Conservation (phyloP, 805 yeast species). For the Suhomyces sp. region DNA sequence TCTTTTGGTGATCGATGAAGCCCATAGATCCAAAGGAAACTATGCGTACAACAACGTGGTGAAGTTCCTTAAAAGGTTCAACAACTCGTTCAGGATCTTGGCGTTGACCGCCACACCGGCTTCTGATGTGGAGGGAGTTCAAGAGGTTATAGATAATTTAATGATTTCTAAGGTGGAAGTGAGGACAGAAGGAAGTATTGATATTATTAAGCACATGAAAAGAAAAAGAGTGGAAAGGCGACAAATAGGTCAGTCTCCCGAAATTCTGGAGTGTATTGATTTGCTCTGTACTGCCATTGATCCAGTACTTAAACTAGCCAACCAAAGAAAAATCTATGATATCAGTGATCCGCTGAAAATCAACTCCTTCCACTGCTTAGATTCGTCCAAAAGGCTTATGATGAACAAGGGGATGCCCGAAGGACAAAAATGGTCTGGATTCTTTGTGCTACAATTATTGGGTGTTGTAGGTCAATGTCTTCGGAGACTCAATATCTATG, state of each 20-base stretch:
- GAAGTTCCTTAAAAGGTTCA: conserved; percentile 55
- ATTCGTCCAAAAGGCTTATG: conserved; percentile 59
- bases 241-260: conserved; percentile 51
- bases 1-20: conserved; percentile 88
- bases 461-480: conserved; percentile 72
- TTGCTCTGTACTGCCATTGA: conserved; percentile 60
- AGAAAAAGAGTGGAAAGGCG: conserved; percentile 59
- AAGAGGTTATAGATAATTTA: conserved; percentile 74
- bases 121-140: conserved; percentile 81
- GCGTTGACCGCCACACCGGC: conserved; percentile 98
- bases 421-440: conserved; percentile 73
- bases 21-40: conserved; percentile 89
- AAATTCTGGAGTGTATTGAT: conserved; percentile 56
- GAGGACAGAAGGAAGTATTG: conserved; percentile 80
- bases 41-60: conserved; percentile 89
- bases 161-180: conserved; percentile 76
- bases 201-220: conserved; percentile 78
- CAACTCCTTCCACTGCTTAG: conserved; percentile 70
- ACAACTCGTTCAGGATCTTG: conserved; percentile 62
- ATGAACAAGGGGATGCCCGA: conserved; percentile 57
- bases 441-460: conserved; percentile 58
- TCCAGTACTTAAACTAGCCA: conserved; percentile 65
- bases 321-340: conserved; percentile 60
- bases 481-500: conserved; percentile 73
- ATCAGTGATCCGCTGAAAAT: conserved; percentile 65